phyloP scores from a whole-genome alignment of 345 rosid species.

The Brassica incana region DNA sequence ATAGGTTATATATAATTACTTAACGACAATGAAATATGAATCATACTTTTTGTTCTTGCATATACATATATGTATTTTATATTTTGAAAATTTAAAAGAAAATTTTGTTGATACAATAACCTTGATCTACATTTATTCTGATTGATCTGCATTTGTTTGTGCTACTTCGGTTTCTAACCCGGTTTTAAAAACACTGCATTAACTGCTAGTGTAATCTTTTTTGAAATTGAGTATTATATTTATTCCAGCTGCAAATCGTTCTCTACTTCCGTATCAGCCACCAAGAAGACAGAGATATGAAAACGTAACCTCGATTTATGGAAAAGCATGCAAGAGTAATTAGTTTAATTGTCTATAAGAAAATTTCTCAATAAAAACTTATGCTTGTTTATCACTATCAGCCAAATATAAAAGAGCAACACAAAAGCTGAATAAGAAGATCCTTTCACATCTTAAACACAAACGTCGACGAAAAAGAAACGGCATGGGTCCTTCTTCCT shows the following conservation, averaged over 20 bases:
- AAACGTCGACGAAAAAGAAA: neutral
- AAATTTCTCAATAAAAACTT: neutral
- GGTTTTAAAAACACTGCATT: too few relatives aligned
- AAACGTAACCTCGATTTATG: neutral
- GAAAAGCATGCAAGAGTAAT: neutral
- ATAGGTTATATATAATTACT: too few relatives aligned
- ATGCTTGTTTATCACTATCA: conserved; percentile 11
- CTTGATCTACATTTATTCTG: too few relatives aligned
- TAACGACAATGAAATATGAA: too few relatives aligned
- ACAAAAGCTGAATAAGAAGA: conserved; percentile 21
- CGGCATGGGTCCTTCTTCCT: neutral
- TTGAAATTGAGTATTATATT: too few relatives aligned
- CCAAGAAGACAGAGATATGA: neutral
- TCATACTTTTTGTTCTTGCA: too few relatives aligned
- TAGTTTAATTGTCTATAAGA: neutral
- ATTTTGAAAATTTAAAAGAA: too few relatives aligned
- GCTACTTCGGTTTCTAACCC: too few relatives aligned
- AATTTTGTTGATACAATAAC: too few relatives aligned
- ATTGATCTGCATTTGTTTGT: too few relatives aligned
- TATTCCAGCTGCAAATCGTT: neutral
- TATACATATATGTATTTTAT: too few relatives aligned
- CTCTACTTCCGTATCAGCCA: neutral
- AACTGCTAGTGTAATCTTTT: too few relatives aligned
- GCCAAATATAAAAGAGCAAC: neutral
- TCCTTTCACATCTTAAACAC: conserved; percentile 1